Conservation (phyloP, 164 flowering plant genomes). For the Vitis rotundifolia region DNA sequence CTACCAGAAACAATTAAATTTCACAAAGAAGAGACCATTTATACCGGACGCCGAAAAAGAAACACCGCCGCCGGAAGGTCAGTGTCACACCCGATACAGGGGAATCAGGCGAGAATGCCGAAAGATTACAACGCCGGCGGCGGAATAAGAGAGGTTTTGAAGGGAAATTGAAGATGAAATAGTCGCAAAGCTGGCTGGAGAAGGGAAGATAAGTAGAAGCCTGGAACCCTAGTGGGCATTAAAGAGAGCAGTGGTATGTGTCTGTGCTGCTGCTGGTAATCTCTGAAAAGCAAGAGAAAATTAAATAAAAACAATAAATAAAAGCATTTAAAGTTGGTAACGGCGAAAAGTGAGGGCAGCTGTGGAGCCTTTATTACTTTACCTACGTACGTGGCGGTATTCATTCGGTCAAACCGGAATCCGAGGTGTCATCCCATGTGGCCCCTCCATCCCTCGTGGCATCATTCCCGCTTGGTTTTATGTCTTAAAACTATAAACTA, state of each 20-base stretch:
- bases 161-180: background rate
- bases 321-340: background rate
- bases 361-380: background rate
- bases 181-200: background rate
- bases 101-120: too few species aligned
- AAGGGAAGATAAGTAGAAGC: background rate
- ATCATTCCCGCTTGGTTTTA: too few species aligned
- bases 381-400: background rate
- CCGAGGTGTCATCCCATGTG: conserved; percentile 14
- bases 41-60: too few species aligned
- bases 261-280: too few species aligned
- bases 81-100: too few species aligned
- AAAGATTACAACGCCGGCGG: too few species aligned
- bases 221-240: conserved; percentile 2
- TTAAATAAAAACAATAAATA: too few species aligned
- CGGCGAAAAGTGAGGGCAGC: background rate
- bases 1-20: too few species aligned
- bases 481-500: too few species aligned
- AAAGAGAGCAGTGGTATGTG: background rate
- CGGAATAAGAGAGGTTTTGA: too few species aligned
- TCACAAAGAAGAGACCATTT: too few species aligned
- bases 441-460: background rate
- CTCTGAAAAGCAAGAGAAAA: background rate
- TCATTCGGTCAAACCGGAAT: conserved; percentile 17
- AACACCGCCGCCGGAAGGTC: too few species aligned